Percentiles rank a stretch among this genome's conserved stretches.
phyloP scores from a whole-genome alignment of 2,329 filamentous ascomycete species.

The Zymoseptoria brevis region DNA sequence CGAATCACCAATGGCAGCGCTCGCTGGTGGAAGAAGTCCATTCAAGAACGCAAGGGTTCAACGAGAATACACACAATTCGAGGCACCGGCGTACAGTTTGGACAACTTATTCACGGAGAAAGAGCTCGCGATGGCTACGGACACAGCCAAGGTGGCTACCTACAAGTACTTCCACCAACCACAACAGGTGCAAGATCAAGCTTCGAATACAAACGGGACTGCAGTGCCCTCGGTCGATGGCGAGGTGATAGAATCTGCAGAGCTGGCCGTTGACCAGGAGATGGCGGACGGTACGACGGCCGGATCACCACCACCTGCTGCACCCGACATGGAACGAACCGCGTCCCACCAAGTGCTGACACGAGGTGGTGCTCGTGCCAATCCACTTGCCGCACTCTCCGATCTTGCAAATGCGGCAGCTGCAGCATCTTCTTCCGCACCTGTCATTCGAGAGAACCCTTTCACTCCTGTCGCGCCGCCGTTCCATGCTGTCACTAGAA shows the following conservation, averaged over 20 bases:
- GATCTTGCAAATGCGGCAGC: constrained; percentile 44
- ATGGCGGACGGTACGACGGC: constrained; percentile 18
- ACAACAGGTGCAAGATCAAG: constrained; percentile 19
- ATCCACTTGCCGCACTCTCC: constrained; percentile 44
- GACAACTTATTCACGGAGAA: constrained; percentile 61
- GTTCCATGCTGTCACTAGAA: constrained; percentile 39
- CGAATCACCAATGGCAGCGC: constrained; percentile 49
- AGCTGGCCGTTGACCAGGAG: constrained; percentile 19
- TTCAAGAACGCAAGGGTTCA: constrained; percentile 48
- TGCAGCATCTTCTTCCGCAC: constrained; percentile 24
- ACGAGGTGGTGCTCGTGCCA: constrained; percentile 40
- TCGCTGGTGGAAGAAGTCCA: constrained; percentile 42
- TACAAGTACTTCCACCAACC: constrained; percentile 50
- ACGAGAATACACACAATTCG: constrained; percentile 47
- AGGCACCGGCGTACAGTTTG: constrained; percentile 52
- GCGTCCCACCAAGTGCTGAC: constrained; percentile 50
- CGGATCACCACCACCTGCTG: constrained; percentile 23
- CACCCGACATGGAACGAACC: constrained; percentile 52
- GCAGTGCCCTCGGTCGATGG: constrained; percentile 25
- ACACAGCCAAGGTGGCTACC: constrained; percentile 53
- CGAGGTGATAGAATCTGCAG: constrained; percentile 23
- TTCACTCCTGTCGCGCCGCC: constrained; percentile 41
- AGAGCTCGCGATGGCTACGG: constrained; percentile 55
- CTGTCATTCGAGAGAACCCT: constrained; percentile 28
- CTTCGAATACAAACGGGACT: constrained; percentile 21